These are phyloP conservation scores for Vicia faba DNA, from an alignment of 306 rosid species.

Conservation along the genomic window DNA sequence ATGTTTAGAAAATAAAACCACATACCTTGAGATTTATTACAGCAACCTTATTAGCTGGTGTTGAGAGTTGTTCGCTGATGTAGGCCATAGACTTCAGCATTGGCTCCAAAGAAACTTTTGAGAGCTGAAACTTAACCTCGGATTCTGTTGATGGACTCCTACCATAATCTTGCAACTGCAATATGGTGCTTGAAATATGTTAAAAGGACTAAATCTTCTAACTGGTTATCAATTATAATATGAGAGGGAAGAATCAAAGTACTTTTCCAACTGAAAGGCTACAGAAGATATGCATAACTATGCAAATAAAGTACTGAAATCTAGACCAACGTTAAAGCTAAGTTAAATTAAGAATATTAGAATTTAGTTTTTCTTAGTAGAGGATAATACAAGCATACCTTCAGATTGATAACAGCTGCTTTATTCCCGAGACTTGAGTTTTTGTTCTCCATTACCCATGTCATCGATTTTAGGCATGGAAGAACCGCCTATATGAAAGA, in stretches of 20 bases:
- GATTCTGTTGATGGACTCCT: constrained; percentile 73
- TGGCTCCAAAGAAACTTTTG: constrained; percentile 85
- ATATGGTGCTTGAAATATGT: constrained; percentile 31
- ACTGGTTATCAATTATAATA: constrained; percentile 27
- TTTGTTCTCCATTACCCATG: constrained; percentile 97
- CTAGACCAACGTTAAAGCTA: constrained; percentile 14
- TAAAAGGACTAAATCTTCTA: constrained; percentile 18
- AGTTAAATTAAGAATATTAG: constrained; percentile 12
- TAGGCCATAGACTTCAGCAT: constrained; percentile 95
- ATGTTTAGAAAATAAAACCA: constrained; percentile 23
- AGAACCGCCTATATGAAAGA: constrained; percentile 65
- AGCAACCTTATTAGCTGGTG: constrained; percentile 93
- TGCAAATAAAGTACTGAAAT: constrained; percentile 28
- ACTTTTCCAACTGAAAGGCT: constrained; percentile 11
- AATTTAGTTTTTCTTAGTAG: constrained; percentile 16
- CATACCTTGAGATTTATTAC: constrained; percentile 85
- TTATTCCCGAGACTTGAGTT: constrained; percentile 72
- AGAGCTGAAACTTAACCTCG: constrained; percentile 95
- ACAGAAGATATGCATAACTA: constrained; percentile 19
- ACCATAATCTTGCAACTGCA: constrained; percentile 88
- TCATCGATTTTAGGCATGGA: constrained; percentile 92
- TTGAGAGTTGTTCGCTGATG: constrained; percentile 88
- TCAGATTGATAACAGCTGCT: constrained; percentile 85
- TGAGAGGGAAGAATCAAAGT: constrained; percentile 16
- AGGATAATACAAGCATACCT: constrained; percentile 51